Evolutionary conservation across 495 filamentous ascomycete species (phyloP).

Genomic region (Podospora pseudopauciseta): DNA sequence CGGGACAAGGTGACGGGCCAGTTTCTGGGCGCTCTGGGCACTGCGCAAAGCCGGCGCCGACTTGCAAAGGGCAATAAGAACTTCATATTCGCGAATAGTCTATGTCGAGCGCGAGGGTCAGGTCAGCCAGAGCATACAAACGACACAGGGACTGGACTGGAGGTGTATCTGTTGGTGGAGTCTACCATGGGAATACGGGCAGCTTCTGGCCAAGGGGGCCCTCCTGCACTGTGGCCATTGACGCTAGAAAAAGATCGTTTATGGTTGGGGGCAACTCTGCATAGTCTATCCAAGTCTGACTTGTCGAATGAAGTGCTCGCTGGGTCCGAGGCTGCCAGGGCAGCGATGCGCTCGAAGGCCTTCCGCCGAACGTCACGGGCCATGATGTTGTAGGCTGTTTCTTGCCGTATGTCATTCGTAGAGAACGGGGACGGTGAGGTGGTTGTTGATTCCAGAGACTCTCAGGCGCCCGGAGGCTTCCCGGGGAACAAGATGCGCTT

Average conservation of each 20-base stretch:
- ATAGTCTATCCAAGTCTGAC: constrained; percentile 63
- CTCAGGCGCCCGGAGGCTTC: background rate
- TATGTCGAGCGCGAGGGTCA: constrained; percentile 18
- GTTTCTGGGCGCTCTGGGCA: constrained; percentile 64
- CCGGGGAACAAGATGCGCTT: background rate
- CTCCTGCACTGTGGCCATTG: constrained; percentile 32
- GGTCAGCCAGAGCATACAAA: constrained; percentile 22
- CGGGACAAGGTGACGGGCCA: constrained; percentile 67
- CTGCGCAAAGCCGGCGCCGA: constrained; percentile 69
- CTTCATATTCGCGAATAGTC: constrained; percentile 79
- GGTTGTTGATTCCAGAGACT: background rate
- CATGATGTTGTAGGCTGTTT: constrained; percentile 29
- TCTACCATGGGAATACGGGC: constrained; percentile 52
- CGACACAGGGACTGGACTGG: background rate
- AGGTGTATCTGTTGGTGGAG: constrained; percentile 5
- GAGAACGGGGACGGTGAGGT: no score
- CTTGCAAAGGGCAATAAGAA: constrained; percentile 83
- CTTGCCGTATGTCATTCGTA: background rate
- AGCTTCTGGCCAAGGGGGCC: constrained; percentile 28
- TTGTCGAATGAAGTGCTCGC: constrained; percentile 46
- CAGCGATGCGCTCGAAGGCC: constrained; percentile 70
- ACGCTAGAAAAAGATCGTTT: constrained; percentile 27
- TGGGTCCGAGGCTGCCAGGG: constrained; percentile 53
- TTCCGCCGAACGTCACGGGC: constrained; percentile 54
- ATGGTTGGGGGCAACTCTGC: constrained; percentile 50